A percentile compares a stretch with the other conserved stretches of the same genome.
Evolutionary conservation across 345 rosid species (phyloP).

Genomic region (Populus euphratica): DNA sequence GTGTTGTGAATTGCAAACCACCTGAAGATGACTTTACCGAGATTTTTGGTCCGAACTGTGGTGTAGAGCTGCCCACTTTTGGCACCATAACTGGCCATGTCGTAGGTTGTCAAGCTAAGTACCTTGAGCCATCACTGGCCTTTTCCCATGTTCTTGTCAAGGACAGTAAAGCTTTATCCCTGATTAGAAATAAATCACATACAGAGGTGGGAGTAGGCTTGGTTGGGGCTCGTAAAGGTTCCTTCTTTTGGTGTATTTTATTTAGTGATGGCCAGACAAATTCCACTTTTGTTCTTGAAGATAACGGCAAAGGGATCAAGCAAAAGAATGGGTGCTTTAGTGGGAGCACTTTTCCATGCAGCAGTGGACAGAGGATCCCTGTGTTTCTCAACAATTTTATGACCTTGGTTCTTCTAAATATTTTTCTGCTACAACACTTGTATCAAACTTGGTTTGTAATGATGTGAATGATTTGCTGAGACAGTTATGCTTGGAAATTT

Average conservation of each 20-base stretch:
- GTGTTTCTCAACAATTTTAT: slow-evolving; percentile 20
- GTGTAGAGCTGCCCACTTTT: slow-evolving; percentile 71
- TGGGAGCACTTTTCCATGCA: slow-evolving; percentile 67
- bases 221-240: slow-evolving; percentile 53
- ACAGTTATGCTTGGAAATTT: slow-evolving; percentile 1
- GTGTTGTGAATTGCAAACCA: slow-evolving; percentile 53
- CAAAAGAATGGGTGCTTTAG: slow-evolving; percentile 79
- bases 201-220: slow-evolving; percentile 71
- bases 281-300: slow-evolving; percentile 72
- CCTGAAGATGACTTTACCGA: slow-evolving; percentile 71
- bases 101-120: slow-evolving; percentile 66
- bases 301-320: slow-evolving; percentile 67
- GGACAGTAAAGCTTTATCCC: slow-evolving; percentile 42
- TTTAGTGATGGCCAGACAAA: slow-evolving; percentile 60
- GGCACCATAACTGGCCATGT: slow-evolving; percentile 71
- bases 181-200: slow-evolving; percentile 61
- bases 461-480: not conserved
- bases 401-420: slow-evolving; percentile 13
- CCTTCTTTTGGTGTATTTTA: slow-evolving; percentile 66
- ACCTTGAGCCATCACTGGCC: slow-evolving; percentile 50
- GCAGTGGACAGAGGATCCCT: slow-evolving; percentile 30
- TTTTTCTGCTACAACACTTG: slow-evolving; percentile 14
- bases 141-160: slow-evolving; percentile 59
- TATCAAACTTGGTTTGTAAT: slow-evolving; percentile 1
- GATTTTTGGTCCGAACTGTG: slow-evolving; percentile 79